These are phyloP conservation scores for Colletotrichum noveboracense DNA, from an alignment of 2,329 filamentous ascomycete species.

Conservation along the genomic window DNA sequence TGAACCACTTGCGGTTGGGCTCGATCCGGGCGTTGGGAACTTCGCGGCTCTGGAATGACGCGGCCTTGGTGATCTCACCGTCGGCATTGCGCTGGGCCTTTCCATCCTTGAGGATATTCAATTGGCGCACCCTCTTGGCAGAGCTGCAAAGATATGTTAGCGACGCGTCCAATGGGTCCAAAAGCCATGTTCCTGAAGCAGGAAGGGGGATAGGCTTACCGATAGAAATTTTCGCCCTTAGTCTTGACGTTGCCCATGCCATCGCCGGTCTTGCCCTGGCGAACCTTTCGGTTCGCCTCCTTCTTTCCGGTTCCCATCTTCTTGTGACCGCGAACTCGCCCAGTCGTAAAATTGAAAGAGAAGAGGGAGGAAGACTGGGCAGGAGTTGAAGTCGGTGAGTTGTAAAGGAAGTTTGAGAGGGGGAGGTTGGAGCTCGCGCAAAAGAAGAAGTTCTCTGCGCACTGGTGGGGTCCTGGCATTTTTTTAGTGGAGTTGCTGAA, in stretches of 20 bases:
- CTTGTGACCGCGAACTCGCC: slow-evolving; percentile 15
- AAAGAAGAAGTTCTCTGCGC: slow-evolving; percentile 17
- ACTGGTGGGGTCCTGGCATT: slow-evolving; percentile 9
- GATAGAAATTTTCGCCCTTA: slow-evolving; percentile 99
- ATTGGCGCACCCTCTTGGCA: slow-evolving; percentile 86
- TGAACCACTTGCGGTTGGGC: slow-evolving; percentile 98
- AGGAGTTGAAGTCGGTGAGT: slow-evolving; percentile 10
- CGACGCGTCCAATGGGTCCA: not conserved
- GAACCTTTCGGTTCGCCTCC: slow-evolving; percentile 80
- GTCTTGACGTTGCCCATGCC: slow-evolving; percentile 89
- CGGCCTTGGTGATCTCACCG: slow-evolving; percentile 85
- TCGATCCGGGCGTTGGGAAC: slow-evolving; percentile 86
- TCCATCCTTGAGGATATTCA: slow-evolving; percentile 92
- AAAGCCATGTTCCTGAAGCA: not conserved
- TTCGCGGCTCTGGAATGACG: slow-evolving; percentile 83
- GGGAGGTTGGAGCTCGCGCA: slow-evolving; percentile 14
- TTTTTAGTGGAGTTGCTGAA: slow-evolving; percentile 21
- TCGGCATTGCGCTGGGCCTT: slow-evolving; percentile 80
- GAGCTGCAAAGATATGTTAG: slow-evolving; percentile 35
- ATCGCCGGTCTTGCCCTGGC: slow-evolving; percentile 84
- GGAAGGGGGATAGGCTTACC: slow-evolving; percentile 52
- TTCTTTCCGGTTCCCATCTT: slow-evolving; percentile 92
- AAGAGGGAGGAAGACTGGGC: slow-evolving; percentile 1
- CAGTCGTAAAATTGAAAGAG: slow-evolving; percentile 16
- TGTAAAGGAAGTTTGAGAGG: slow-evolving; percentile 21